Evolutionary conservation across 2,329 filamentous ascomycete species (phyloP).

Genomic region (Didymella keratinophila): DNA sequence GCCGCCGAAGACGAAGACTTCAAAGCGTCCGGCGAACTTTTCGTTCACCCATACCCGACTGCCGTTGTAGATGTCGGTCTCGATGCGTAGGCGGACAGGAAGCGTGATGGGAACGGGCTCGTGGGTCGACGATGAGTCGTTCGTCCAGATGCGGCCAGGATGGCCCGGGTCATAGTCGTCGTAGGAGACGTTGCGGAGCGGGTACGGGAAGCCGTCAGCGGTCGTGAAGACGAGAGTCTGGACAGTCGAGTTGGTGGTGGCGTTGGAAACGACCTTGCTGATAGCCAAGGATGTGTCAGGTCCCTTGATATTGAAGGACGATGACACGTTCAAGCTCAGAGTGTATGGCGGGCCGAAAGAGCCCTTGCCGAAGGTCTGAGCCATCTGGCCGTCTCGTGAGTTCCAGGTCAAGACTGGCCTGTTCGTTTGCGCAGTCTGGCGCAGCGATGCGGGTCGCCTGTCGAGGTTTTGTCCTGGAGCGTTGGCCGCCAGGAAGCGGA

Average conservation of each 20-base stretch:
- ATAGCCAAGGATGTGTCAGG: conserved; percentile 55
- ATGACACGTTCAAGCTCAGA: conserved; percentile 48
- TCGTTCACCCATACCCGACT: conserved; percentile 60
- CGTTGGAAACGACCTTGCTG: conserved; percentile 24
- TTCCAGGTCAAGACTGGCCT: conserved; percentile 48
- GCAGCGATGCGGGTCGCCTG: conserved; percentile 33
- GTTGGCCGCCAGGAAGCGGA: conserved; percentile 48
- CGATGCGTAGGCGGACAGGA: conserved; percentile 52
- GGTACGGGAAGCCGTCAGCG: conserved; percentile 54
- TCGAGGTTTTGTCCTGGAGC: conserved; percentile 59
- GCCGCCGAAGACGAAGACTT: conserved; percentile 64
- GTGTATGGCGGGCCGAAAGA: conserved; percentile 60
- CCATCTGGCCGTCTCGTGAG: conserved; percentile 13
- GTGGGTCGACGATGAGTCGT: conserved; percentile 58
- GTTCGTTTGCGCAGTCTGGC: conserved; percentile 7
- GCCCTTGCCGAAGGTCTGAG: conserved; percentile 42
- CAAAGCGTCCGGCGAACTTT: conserved; percentile 59
- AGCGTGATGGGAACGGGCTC: conserved; percentile 48
- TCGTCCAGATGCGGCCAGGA: conserved; percentile 63
- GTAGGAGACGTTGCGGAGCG: conserved; percentile 55
- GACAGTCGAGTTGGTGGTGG: conserved; percentile 24
- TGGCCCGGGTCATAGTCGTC: conserved; percentile 58
- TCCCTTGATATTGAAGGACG: conserved; percentile 57
- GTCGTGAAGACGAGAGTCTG: conserved; percentile 53
- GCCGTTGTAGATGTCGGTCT: conserved; percentile 56